Evolutionary conservation across 345 rosid species (phyloP).

Genomic region (Gossypium arboreum): DNA sequence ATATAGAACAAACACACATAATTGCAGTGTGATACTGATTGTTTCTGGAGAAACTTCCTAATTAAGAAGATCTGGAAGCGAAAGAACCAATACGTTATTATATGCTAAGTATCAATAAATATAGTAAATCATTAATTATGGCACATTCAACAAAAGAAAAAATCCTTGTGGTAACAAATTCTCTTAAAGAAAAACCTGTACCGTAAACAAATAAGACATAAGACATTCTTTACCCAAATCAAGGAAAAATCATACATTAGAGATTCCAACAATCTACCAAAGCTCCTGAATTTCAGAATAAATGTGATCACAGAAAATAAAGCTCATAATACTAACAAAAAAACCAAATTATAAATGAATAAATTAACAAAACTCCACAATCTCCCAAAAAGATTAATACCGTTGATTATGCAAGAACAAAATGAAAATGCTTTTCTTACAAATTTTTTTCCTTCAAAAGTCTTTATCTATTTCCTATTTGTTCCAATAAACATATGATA

Average conservation of each 20-base stretch:
- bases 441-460: not conserved
- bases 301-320: not conserved
- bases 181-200: not conserved
- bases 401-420: not conserved
- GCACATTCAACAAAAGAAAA: not conserved
- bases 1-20: not conserved
- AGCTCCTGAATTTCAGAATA: not conserved
- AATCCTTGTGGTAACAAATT: not conserved
- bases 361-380: not conserved
- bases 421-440: not conserved
- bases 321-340: not conserved
- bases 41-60: not conserved
- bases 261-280: not conserved
- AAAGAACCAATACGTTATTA: not conserved
- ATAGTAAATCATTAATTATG: not conserved
- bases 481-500: not conserved
- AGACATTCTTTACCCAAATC: not conserved
- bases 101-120: not conserved
- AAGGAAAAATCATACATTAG: not conserved
- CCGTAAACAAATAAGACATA: not conserved
- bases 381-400: not conserved
- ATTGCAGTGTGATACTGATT: not conserved
- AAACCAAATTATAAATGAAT: not conserved
- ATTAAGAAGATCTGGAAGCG: not conserved
- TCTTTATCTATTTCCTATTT: not conserved